Conservation (phyloP, 768 basidiomycete genomes). For the Leccinum olivaceopallidum region DNA sequence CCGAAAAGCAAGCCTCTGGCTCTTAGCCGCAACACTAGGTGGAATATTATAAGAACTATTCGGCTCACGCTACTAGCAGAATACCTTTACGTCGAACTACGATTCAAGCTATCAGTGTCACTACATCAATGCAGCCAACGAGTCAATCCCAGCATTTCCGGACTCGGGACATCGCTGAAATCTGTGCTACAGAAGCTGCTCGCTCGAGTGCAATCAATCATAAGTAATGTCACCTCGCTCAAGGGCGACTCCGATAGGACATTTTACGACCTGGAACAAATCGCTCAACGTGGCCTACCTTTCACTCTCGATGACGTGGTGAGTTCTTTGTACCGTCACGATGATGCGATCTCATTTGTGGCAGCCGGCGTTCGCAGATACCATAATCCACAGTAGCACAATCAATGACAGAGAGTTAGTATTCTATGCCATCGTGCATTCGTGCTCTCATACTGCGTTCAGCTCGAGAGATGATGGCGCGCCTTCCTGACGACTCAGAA, state of each 20-base stretch:
- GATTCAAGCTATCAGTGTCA: too few relatives aligned
- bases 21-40: too few relatives aligned
- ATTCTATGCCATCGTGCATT: background rate
- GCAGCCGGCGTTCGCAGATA: conserved; percentile 52
- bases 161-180: conserved; percentile 1
- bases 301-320: conserved; percentile 31
- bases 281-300: conserved; percentile 28
- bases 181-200: conserved; percentile 16
- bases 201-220: conserved; percentile 8
- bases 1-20: too few relatives aligned
- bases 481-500: conserved; percentile 35
- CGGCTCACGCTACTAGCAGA: too few relatives aligned
- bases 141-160: too few relatives aligned
- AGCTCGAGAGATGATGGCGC: conserved; percentile 75
- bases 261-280: conserved; percentile 30
- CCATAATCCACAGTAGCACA: conserved; percentile 42
- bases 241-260: conserved; percentile 10
- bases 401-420: conserved; percentile 61
- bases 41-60: too few relatives aligned
- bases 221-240: background rate
- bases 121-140: too few relatives aligned
- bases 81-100: too few relatives aligned
- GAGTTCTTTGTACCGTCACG: conserved; percentile 3
- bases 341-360: too few relatives aligned
- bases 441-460: conserved; percentile 10